Base-by-base conservation (phyloP, 2,329 filamentous ascomycete genomes). In the Arthrobotrys entomopaga region DNA sequence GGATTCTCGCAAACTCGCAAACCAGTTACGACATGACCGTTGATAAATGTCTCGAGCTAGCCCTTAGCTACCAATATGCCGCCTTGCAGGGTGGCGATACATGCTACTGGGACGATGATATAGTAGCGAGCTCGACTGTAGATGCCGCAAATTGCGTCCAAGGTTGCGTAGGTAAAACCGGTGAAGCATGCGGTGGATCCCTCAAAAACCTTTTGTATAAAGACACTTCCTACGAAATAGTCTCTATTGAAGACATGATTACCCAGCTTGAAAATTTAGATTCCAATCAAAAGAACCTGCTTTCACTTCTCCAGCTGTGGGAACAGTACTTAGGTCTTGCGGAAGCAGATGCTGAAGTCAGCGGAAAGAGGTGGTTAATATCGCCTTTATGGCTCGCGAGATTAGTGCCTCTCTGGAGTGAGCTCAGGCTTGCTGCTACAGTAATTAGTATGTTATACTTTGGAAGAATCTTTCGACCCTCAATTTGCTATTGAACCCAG, bases 81-180 rank as follows among this genome's bases (percentile, higher is more conserved):
- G 65, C 65, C 13, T 6, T 61, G 3, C 56, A 69, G 20, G 56
- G 56, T 10, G 65, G 65, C 1, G 54, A 54, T 22, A 61, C 65
- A 11, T 69, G 65, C 29, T 69, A 60, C 19, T 69, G 65, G 65
- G 65, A 56, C 7, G 65, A 69, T 26, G 48, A 49, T 2, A 34
- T 69, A 0, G 49, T 15, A 16, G 52, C 65, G 8, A 38, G 42
- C n/a, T 24, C 22, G 15, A 22, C 22, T 1, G 34, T 15, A 11
- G 54, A 53, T 48, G n/a, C 10, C 7, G 10, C 8, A 7, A 20
- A 69, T 20, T 69, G 65, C 16, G 54, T 42, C 34, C 34, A n/a
- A 46, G 49, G 16, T 16, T 69, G 65, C 48, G 38, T 16, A 10
- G 65, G 65, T 34, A 29, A 69, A 24, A 4, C 65, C 20, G 49